Evolutionary conservation across 768 basidiomycete species (phyloP).

Genomic region (Boletus rufocinnamomeus): DNA sequence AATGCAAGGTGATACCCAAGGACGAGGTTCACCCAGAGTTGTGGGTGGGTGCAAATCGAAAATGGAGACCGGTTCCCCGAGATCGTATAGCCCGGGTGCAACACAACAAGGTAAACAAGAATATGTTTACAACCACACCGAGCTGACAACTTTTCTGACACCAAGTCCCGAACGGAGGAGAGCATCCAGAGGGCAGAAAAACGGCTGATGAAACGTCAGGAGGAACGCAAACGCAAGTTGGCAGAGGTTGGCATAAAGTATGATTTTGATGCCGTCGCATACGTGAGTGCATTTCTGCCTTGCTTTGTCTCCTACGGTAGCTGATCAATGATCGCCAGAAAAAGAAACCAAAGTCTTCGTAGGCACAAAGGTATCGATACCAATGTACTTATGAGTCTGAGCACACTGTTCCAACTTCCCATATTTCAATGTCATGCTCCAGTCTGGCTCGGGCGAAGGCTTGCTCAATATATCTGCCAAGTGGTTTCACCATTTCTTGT

Average conservation of each 20-base stretch:
- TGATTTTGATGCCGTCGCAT: constrained; percentile 76
- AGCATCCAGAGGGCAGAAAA: constrained; percentile 65
- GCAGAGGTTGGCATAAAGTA: constrained; percentile 84
- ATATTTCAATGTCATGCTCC: too few species aligned
- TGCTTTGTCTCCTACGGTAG: not conserved
- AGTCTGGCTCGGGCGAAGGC: not conserved
- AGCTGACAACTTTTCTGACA: constrained; percentile 10
- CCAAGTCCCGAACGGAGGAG: constrained; percentile 70
- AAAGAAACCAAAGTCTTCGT: constrained; percentile 38
- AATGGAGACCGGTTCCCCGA: constrained; percentile 77
- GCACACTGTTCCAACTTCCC: not conserved
- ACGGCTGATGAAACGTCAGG: constrained; percentile 75
- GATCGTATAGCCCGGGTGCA: constrained; percentile 68
- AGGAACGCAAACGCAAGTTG: constrained; percentile 75
- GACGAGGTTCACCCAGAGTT: constrained; percentile 90
- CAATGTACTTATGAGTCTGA: not conserved
- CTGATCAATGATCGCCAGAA: constrained; percentile 24
- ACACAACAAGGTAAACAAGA: constrained; percentile 74
- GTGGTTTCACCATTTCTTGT: not conserved
- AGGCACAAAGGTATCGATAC: constrained; percentile 4
- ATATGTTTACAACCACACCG: not conserved
- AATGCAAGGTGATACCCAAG: constrained; percentile 86
- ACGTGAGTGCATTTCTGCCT: constrained; percentile 54
- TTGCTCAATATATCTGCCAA: too few species aligned
- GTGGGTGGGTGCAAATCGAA: constrained; percentile 97